Conservation (phyloP, 805 yeast genomes). For the Spathaspora passalidarum region DNA sequence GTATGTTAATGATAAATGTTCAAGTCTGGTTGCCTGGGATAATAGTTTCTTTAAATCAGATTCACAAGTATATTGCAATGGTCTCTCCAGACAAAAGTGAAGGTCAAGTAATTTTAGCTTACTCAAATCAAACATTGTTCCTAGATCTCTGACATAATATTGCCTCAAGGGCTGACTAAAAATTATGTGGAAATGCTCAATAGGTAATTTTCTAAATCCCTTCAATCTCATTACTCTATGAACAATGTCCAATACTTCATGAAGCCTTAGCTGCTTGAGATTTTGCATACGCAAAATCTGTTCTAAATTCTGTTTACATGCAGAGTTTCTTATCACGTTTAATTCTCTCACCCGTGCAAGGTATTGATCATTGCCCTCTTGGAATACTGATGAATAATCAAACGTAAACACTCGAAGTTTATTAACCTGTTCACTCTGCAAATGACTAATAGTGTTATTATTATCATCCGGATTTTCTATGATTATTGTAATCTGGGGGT, state of each 20-base stretch:
- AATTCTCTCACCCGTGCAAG: not conserved
- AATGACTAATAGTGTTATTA: not conserved
- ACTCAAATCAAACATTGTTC: not conserved
- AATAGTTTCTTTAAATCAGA: not conserved
- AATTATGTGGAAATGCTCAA: not conserved
- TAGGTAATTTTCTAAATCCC: not conserved
- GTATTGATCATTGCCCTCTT: not conserved
- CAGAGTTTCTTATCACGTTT: not conserved
- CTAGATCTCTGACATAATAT: not conserved
- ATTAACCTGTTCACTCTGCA: not conserved
- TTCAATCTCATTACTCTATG: not conserved
- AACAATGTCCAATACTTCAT: not conserved
- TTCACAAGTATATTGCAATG: not conserved
- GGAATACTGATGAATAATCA: not conserved
- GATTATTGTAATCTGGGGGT: not conserved
- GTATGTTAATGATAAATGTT: not conserved
- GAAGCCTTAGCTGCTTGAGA: not conserved
- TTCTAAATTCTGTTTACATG: not conserved
- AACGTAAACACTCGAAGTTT: not conserved
- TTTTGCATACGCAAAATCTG: not conserved
- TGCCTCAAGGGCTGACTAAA: not conserved
- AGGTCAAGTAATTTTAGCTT: not conserved
- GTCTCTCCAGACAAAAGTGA: not conserved
- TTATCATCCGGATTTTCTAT: not conserved
- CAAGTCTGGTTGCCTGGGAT: not conserved